Evolutionary conservation across 1,284 basidiomycete species (phyloP).

Genomic region (Schizophyllum commune): DNA sequence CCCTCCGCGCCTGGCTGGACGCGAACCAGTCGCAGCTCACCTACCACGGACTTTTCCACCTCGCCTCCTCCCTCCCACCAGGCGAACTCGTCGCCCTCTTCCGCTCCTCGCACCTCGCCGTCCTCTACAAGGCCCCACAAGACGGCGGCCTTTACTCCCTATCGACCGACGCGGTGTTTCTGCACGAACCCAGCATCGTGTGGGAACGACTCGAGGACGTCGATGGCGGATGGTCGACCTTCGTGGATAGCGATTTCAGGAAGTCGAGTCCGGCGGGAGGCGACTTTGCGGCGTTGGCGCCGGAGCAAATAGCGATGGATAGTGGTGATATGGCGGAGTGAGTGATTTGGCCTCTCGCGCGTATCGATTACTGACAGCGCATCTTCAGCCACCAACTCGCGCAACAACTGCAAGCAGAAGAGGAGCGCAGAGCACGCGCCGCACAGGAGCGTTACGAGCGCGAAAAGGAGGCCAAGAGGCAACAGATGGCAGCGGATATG

Average conservation of each 20-base stretch:
- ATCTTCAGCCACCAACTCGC: slow-evolving; percentile 60
- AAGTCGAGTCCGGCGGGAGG: slow-evolving; percentile 65
- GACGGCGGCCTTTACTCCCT: slow-evolving; percentile 65
- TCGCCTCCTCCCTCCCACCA: slow-evolving; percentile 47
- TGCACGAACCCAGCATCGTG: slow-evolving; percentile 68
- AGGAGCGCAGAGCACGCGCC: slow-evolving; percentile 45
- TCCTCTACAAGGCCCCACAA: slow-evolving; percentile 56
- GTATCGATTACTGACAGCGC: too few relatives aligned
- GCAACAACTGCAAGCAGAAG: slow-evolving; percentile 64
- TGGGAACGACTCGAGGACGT: slow-evolving; percentile 89
- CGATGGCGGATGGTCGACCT: slow-evolving; percentile 68
- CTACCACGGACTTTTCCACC: slow-evolving; percentile 72
- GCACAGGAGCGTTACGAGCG: slow-evolving; percentile 25
- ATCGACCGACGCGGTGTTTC: slow-evolving; percentile 77
- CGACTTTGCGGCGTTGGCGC: slow-evolving; percentile 70
- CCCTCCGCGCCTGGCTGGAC: slow-evolving; percentile 66
- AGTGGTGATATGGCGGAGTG: slow-evolving; percentile 33
- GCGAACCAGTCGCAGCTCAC: slow-evolving; percentile 76
- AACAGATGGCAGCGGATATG: slow-evolving; percentile 20
- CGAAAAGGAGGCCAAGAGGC: slow-evolving; percentile 21
- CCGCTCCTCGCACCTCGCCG: slow-evolving; percentile 84
- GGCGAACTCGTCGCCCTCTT: slow-evolving; percentile 72
- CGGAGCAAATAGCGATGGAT: slow-evolving; percentile 39
- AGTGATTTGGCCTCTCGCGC: slow-evolving; percentile 33
- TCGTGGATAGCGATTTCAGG: slow-evolving; percentile 66